Evolutionary conservation across 306 rosid genomes (phyloP), one percentile per base, ranked within the genome.

Genomic region (Glycine latifolia): DNA sequence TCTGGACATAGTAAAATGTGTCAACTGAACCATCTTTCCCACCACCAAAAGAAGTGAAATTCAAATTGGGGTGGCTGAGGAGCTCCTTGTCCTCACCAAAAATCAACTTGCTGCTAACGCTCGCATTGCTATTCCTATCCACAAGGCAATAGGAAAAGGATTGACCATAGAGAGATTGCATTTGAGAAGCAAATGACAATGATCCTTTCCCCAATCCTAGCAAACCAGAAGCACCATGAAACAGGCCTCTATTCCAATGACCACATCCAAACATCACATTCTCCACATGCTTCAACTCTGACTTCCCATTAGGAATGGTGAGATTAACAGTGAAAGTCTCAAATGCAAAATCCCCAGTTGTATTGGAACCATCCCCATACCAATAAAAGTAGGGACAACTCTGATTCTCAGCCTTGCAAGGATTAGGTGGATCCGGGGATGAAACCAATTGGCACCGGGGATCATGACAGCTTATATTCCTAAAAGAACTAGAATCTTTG

Each of bases 211-310:
- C 99, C 10, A 95, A 86, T 47, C 99, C 99, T 39, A 95, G 71
- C 80, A 95, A 81, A 37, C 99, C 99, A 26, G 99, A 92, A 79
- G 99, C 99, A 10, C 99, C 99, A 78, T 90, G 97, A 72, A 95
- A 95, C 3, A 95, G 85, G 13, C 99, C 99, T 88, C 99, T 86
- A 84, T 95, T 95, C 99, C 99, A 95, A 86, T 95, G 99, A 4
- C 99, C 99, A 73, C 99, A 95, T 10, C 99, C 98, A 65, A 95
- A 95, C 99, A 95, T 93, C 65, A 95, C 90, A 86, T 91, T 86
- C 80, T 92, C 94, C 39, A 91, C 99, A 15, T 20, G 90, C 46
- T 71, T 87, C 3, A 84, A 62, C 46, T 88, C 92, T 1, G 96
- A 79, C 15, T 86, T 81, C 41, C 95, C 93, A 0, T 17, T 13